These are phyloP conservation scores for Sporodiniella umbellata DNA, from an alignment of 371 early-diverging fungal species.

Conservation along the genomic window DNA sequence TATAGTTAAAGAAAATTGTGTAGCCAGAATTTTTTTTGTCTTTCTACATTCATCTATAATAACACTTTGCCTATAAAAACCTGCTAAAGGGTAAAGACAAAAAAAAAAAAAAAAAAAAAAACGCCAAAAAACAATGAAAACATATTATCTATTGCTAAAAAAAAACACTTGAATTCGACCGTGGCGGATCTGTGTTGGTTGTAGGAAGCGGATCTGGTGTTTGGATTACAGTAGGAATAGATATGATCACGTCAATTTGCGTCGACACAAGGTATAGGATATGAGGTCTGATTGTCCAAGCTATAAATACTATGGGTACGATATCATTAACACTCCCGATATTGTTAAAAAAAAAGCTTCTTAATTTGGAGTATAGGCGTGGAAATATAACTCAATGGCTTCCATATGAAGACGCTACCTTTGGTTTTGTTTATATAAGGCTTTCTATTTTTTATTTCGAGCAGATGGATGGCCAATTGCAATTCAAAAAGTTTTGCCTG, in stretches of 20 bases:
- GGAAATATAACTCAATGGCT: conserved; percentile 25
- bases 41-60: conserved; percentile 1
- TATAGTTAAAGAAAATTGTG: not conserved
- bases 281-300: conserved; percentile 32
- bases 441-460: conserved; percentile 37
- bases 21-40: not conserved
- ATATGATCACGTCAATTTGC: not conserved
- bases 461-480: conserved; percentile 27
- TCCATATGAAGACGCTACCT: conserved; percentile 14
- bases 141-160: not conserved
- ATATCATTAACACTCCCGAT: conserved; percentile 17
- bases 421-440: conserved; percentile 43
- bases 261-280: no score
- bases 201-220: conserved; percentile 44
- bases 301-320: conserved; percentile 25
- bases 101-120: not conserved
- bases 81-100: conserved; percentile 22
- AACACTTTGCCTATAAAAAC: conserved; percentile 36
- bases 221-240: conserved; percentile 15
- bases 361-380: no score
- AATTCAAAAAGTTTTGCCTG: conserved; percentile 31
- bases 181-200: conserved; percentile 20
- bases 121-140: not conserved
- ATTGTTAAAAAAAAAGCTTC: no score
- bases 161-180: conserved; percentile 6